Conservation (phyloP, 225 moss, liverwort and hornwort genomes). For the Anthoceros angustus region DNA sequence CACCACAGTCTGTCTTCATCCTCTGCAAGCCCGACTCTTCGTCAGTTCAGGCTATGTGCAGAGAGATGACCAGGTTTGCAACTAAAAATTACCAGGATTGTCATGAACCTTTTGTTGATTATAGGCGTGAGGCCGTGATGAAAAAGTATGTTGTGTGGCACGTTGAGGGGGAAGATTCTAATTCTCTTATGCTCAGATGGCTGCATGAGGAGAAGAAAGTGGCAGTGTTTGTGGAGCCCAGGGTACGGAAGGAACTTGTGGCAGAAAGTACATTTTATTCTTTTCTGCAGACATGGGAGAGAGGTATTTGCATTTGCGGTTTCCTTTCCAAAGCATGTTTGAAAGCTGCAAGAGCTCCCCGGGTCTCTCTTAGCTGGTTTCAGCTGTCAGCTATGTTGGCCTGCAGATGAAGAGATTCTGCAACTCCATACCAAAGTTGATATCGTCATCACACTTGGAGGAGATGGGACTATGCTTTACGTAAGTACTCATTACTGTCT, state of each 20-base stretch:
- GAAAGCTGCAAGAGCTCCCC: no score
- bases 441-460: conserved; percentile 75
- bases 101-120: not conserved
- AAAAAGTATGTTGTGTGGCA: not conserved
- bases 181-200: conserved; percentile 40
- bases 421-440: conserved; percentile 51
- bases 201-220: conserved; percentile 46
- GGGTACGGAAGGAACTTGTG: conserved; percentile 48
- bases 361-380: no score
- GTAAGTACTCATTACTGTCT: conserved; percentile 11
- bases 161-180: not conserved
- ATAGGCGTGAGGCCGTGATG: not conserved
- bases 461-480: conserved; percentile 94
- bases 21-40: conserved; percentile 56
- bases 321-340: no score
- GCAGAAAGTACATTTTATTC: conserved; percentile 44
- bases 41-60: conserved; percentile 49
- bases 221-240: conserved; percentile 44
- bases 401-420: conserved; percentile 38
- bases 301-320: conserved; percentile 14
- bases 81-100: conserved; percentile 3
- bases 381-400: not conserved
- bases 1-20: conserved; percentile 65
- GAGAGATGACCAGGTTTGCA: conserved; percentile 75
- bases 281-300: conserved; percentile 48